These are phyloP conservation scores for Trypanosoma cruzi DNA, from an alignment of 208 protist species.

Conservation along the genomic window DNA sequence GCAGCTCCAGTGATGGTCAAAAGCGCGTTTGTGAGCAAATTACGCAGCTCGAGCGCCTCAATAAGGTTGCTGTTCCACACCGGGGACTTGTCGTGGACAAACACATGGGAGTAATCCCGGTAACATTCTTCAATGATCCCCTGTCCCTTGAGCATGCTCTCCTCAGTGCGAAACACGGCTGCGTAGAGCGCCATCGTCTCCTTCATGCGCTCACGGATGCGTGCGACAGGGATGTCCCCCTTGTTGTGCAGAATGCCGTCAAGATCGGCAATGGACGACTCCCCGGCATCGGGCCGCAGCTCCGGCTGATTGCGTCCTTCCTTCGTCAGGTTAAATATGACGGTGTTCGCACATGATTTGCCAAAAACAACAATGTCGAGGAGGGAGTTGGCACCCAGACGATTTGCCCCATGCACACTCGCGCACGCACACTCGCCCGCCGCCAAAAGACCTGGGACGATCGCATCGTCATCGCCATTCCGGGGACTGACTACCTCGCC, in stretches of 20 bases:
- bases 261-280: constrained; percentile 95
- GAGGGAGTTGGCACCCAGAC: constrained; percentile 99
- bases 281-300: constrained; percentile 87
- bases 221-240: constrained; percentile 89
- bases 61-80: constrained; percentile 98
- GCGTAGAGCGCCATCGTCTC: constrained; percentile 97
- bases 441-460: constrained; percentile 97
- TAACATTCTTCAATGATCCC: constrained; percentile 94
- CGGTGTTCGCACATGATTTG: constrained; percentile 95
- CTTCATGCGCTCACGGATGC: constrained; percentile 98
- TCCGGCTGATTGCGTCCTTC: constrained; percentile 87
- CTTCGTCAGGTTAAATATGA: constrained; percentile 94
- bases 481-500: constrained; percentile 91
- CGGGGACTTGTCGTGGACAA: constrained; percentile 93
- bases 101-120: constrained; percentile 93
- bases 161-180: constrained; percentile 96
- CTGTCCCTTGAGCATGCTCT: constrained; percentile 93
- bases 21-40: constrained; percentile 96
- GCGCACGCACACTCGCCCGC: constrained; percentile 98
- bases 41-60: constrained; percentile 99
- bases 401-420: constrained; percentile 99
- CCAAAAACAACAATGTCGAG: constrained; percentile 99
- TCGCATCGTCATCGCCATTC: constrained; percentile 90
- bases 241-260: constrained; percentile 96
- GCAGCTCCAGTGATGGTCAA: constrained; percentile 95